phyloP scores from a whole-genome alignment of 805 yeast species.

The Schizosaccharomyces osmophilus region DNA sequence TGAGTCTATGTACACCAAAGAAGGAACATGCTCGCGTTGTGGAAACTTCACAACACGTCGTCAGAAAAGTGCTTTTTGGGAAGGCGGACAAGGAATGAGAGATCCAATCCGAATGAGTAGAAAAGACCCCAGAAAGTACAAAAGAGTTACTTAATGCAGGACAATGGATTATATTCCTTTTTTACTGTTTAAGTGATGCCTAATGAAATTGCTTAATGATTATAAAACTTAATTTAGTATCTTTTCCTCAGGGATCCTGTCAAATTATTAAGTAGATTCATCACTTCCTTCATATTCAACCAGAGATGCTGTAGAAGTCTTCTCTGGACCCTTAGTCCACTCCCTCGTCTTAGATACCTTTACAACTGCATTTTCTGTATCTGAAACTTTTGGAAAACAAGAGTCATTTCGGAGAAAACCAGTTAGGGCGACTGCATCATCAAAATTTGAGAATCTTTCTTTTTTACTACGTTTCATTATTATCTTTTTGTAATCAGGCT shows the following conservation, averaged over 20 bases:
- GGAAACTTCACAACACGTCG: conserved; percentile 16
- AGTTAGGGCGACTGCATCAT: neutral
- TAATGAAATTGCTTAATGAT: too few relatives aligned
- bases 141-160: conserved; percentile 4
- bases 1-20: conserved; percentile 17
- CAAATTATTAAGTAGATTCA: neutral
- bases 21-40: conserved; percentile 14
- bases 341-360: neutral
- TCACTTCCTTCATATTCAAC: neutral
- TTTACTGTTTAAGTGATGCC: neutral
- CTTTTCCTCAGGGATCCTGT: too few relatives aligned
- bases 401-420: neutral
- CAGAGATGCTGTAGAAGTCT: neutral
- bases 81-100: conserved; percentile 22
- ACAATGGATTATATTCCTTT: neutral
- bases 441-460: neutral
- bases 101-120: conserved; percentile 17
- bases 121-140: conserved; percentile 20
- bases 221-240: too few relatives aligned
- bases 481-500: neutral
- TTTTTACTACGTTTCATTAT: neutral
- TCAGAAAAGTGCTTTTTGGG: conserved; percentile 15
- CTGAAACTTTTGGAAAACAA: neutral
- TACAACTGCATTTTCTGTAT: too few relatives aligned
- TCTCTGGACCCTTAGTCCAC: neutral